Evolutionary conservation across 2,329 filamentous ascomycete species (phyloP).

Genomic region (Mycosphaerella arachidis): DNA sequence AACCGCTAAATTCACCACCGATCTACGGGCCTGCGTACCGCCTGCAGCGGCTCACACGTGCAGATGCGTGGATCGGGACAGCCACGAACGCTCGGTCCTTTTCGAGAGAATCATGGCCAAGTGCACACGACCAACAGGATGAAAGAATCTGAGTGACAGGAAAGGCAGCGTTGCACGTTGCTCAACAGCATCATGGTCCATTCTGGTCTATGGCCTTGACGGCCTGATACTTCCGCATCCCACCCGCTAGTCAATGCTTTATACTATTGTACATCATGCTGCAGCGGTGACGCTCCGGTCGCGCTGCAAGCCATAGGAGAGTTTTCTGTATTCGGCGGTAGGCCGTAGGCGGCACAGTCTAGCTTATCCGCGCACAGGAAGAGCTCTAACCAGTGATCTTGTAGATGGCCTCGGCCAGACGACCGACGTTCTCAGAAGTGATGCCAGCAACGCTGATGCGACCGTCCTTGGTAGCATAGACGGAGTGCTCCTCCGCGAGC

Average conservation of each 20-base stretch:
- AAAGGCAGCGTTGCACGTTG: background rate
- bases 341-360: background rate
- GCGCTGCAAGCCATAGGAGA: background rate
- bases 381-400: conserved; percentile 57
- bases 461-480: conserved; percentile 93
- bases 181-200: background rate
- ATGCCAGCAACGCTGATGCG: conserved; percentile 83
- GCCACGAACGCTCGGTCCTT: background rate
- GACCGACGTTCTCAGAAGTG: conserved; percentile 71
- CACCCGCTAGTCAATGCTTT: background rate
- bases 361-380: background rate
- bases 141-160: background rate
- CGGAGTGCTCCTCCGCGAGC: conserved; percentile 90
- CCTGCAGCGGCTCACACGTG: background rate
- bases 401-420: conserved; percentile 78
- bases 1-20: conserved; percentile 4
- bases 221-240: background rate
- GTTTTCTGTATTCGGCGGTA: background rate
- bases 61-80: conserved; percentile 11
- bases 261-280: conserved; percentile 5
- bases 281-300: background rate
- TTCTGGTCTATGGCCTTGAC: background rate
- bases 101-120: background rate
- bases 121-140: background rate
- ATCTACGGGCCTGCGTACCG: conserved; percentile 5